Base-by-base conservation (phyloP, 495 filamentous ascomycete genomes). In the Podospora pseudopauciseta region DNA sequence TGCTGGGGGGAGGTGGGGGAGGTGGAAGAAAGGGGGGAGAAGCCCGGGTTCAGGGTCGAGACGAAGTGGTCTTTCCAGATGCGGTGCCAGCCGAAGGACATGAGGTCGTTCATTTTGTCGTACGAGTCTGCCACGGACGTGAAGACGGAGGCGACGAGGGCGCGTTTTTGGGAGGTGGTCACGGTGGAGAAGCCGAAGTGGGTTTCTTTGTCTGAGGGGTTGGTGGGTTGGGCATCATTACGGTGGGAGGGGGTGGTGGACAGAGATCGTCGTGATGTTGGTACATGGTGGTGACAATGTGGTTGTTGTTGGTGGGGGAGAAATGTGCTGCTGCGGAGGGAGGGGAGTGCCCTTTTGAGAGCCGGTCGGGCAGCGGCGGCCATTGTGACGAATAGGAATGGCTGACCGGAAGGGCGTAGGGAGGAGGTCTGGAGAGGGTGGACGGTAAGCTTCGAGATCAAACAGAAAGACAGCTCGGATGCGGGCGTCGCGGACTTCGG, bases 21-120 rank as follows among this genome's bases (percentile, higher is more conserved):
- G 53, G 62, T 64, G 19, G 69, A 16, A 68, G 69, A 79, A 64
- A 83, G 80, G n/a, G 89, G 82, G 60, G 83, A 84, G 61, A 87
- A 86, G 70, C 95, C 95, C 1, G 96, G 95, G 81, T 97, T 92
- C 15, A 99, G 85, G 26, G 89, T 89, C 66, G 93, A 89, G 55
- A 98, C 95, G 79, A 98, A 99, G 81, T 96, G 87, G 80, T 97
- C 95, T 86, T 99, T 99, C 95, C 95, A 99, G 61, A 98, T 83
- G 18, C 95, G 91, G 80, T 99, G 95, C 81, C 96, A 93, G 49
- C 93, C 93, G 28, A 98, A 88, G 56, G 94, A 97, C 95, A 99
- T 98, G 63, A 97, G 87, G 79, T 99, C 95, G 85, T 99, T 99
- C 95, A 99, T 99, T 71, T 88, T 88, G 77, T 97, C 94, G 83